Evolutionary conservation across 1,284 basidiomycete genomes (phyloP), one percentile per base, ranked within the genome.

Genomic region (Pseudozyma sp.): DNA sequence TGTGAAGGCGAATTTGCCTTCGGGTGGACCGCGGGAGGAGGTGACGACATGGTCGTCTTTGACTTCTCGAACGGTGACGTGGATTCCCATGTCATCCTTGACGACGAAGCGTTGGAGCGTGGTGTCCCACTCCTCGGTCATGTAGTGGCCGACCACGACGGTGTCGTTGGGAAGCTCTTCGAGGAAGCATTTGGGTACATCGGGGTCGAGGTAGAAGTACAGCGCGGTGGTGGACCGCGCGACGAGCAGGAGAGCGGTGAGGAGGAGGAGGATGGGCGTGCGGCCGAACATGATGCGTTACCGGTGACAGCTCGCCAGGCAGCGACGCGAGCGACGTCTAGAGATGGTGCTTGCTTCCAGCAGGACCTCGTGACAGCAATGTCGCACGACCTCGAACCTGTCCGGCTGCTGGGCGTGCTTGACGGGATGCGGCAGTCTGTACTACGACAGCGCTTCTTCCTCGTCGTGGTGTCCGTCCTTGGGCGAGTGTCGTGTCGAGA

Each of bases 161-260:
- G 97, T 99, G 85, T 98, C 92, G 14, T 90, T 91, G n/a, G 96
- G 96, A 42, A 99, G 87, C 85, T 99, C 97, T 85, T 99, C 97
- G 71, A 97, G 89, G 86, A 99, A 99, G 85, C 97, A 99, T 39
- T 82, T 78, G 39, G 77, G 77, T 14, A 79, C 71, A 10, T 84
- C 85, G 13, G 85, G 82, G 31, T 84, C 82, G 43, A 86, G 80
- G 76, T 86, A 86, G 65, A 86, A 86, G 74, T 86, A 86, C 16
- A 86, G 83, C 30, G 64, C 70, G 13, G 45, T 37, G 7, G 70
- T 44, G 6, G 64, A 54, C 3, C 65, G 64, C 11, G 44, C 49
- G 31, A 55, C 43, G 16, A 62, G 44, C 5, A 73, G 57, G 6
- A 73, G 17, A n/a, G 56, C 17, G 45, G 56, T 17, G 16, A 68